Evolutionary conservation across 2,329 filamentous ascomycete species (phyloP), one percentile per base, ranked within the genome.

Genomic region (Sarocladiaceae sp.): DNA sequence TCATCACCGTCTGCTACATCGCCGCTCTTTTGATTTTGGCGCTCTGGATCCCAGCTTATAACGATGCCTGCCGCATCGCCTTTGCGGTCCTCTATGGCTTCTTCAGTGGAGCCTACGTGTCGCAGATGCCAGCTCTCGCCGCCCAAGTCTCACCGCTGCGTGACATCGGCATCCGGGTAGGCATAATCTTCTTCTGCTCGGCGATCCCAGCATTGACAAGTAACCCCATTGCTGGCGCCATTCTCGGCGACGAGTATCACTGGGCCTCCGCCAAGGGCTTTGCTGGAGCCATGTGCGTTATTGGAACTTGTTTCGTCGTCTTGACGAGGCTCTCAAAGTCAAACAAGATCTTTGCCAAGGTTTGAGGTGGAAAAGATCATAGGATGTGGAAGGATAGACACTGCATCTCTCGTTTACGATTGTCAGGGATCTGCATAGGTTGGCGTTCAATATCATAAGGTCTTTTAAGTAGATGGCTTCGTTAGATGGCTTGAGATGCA

Each of bases 1-100:
- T 60, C 46, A 70, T 74, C 31, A 55, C 72, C 24, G 65, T 75
- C 48, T 67, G 67, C 19, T 57, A 62, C 6, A 48, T 72, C 47
- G 66, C 71, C 26, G 58, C 55, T 11, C 43, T 65, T 24, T 54
- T 62, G 20, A 58, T 54, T 5, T 55, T 67, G 6, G 62, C 51
- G 29, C 55, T 80, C 16, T 67, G 64, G 64, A 55, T 66, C 4
- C 59, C 62, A 0, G 65, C 55, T 27, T 47, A 43, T 27, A 66
- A 54, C 11, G 58, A 58, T 4, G 68, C 69, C 0, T 66, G 72
- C 1, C 72, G 77, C 42, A 72, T 83, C 39, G 63, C 76, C 12
- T 85, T 82, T 56, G 69, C 72, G 3, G 67, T 69, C 2, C 54
- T 82, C 1, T 85, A 80, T 48, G 82, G 81, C 6, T 82, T 84